These are phyloP conservation scores for Populus alba DNA, from an alignment of 345 rosid genomes.

Conservation along the genomic window DNA sequence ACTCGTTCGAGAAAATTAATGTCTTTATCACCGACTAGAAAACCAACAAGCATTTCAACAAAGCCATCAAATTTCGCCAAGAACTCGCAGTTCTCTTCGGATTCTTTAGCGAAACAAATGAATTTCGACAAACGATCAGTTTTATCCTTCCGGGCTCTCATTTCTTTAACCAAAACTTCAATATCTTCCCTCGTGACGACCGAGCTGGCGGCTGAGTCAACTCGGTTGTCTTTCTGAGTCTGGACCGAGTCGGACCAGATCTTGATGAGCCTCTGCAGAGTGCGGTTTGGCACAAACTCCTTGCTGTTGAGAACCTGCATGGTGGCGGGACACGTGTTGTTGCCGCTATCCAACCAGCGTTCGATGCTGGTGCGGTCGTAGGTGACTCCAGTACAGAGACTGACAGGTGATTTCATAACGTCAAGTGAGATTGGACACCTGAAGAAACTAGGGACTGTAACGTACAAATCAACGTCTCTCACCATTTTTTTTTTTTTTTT, in stretches of 20 bases:
- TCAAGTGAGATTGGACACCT: constrained; percentile 93
- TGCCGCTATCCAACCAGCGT: constrained; percentile 81
- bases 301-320: constrained; percentile 79
- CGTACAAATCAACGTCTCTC: constrained; percentile 59
- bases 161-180: constrained; percentile 20
- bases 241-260: constrained; percentile 65
- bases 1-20: constrained; percentile 37
- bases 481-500: constrained; percentile 34
- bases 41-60: constrained; percentile 45
- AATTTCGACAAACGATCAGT: constrained; percentile 31
- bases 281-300: constrained; percentile 78
- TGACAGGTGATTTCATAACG: constrained; percentile 91
- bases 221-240: constrained; percentile 12
- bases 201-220: constrained; percentile 17
- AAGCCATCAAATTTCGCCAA: constrained; percentile 50
- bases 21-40: constrained; percentile 23
- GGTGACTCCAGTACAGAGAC: constrained; percentile 91
- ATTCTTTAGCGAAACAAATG: constrained; percentile 44
- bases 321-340: constrained; percentile 93
- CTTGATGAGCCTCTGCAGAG: constrained; percentile 74
- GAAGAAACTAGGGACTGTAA: constrained; percentile 75
- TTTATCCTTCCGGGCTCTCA: constrained; percentile 14
- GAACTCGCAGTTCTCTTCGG: constrained; percentile 55
- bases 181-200: constrained; percentile 39
- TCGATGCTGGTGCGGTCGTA: constrained; percentile 89